phyloP scores from a whole-genome alignment of 2,329 filamentous ascomycete genomes.

The Verticillium tricorpus region DNA sequence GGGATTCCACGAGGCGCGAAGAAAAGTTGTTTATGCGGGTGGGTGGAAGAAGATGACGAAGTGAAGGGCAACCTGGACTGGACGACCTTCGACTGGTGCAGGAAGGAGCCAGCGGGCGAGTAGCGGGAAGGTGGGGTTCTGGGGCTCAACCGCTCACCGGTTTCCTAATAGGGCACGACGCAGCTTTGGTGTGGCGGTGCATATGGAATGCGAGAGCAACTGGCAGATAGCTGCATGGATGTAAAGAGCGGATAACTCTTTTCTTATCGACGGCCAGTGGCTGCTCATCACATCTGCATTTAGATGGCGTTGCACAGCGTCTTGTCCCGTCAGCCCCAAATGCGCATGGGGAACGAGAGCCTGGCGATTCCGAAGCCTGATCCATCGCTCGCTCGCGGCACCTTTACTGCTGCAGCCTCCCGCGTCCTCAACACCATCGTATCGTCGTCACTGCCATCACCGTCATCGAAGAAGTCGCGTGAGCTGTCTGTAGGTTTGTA shows the following conservation, averaged over 20 bases:
- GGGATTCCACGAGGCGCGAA: background rate
- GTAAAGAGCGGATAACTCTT: background rate
- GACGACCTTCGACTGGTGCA: background rate
- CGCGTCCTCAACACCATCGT: too few species aligned
- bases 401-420: too few species aligned
- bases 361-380: too few species aligned
- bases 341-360: too few species aligned
- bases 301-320: too few species aligned
- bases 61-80: background rate
- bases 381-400: too few species aligned
- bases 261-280: background rate
- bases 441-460: background rate
- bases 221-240: background rate
- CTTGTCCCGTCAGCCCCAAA: too few species aligned
- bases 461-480: too few species aligned
- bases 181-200: background rate
- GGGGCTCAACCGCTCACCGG: background rate
- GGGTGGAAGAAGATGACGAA: constrained; percentile 5
- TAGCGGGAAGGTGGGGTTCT: background rate
- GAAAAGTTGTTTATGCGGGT: constrained; percentile 2
- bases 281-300: background rate
- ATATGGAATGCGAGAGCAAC: background rate
- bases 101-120: background rate
- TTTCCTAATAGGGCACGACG: background rate
- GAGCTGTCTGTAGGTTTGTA: background rate